These are phyloP conservation scores for Sporisorium exsertum DNA, from an alignment of 1,284 basidiomycete species.

Conservation along the genomic window DNA sequence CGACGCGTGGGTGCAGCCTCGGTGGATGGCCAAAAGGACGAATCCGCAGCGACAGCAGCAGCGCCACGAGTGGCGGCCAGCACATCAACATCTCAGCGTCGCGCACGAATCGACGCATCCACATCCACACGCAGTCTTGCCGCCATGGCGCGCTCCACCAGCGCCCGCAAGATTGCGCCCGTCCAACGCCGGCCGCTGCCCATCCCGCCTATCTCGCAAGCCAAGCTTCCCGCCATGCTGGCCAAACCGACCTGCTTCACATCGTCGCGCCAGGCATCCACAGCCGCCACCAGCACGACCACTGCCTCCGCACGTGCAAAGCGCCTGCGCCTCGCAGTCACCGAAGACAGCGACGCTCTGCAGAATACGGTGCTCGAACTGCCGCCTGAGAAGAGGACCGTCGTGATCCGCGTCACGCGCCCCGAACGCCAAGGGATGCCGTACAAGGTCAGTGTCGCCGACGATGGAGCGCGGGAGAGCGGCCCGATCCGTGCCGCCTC, in stretches of 20 bases:
- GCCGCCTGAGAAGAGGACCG: constrained; percentile 35
- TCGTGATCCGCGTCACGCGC: constrained; percentile 34
- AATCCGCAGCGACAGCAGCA: not conserved
- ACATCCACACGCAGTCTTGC: constrained; percentile 39
- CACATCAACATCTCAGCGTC: constrained; percentile 10
- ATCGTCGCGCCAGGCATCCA: constrained; percentile 17
- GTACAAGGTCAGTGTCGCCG: constrained; percentile 35
- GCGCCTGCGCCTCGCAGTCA: constrained; percentile 35
- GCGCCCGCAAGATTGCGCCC: constrained; percentile 14
- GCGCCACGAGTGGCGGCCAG: constrained; percentile 14
- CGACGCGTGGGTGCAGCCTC: constrained; percentile 24
- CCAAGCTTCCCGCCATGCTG: constrained; percentile 18
- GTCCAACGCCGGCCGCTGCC: constrained; percentile 26
- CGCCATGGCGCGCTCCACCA: constrained; percentile 26
- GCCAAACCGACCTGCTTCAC: constrained; percentile 1
- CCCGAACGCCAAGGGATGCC: constrained; percentile 42
- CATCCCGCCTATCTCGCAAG: constrained; percentile 23
- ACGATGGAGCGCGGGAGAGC: not conserved
- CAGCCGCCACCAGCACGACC: constrained; percentile 2
- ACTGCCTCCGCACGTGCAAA: constrained; percentile 23
- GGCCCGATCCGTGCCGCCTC: constrained; percentile 16
- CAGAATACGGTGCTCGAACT: constrained; percentile 43
- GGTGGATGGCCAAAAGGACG: not conserved
- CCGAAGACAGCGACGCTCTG: constrained; percentile 33
- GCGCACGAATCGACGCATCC: constrained; percentile 30